A percentile compares a stretch with the other conserved stretches of the same genome.
Conservation (phyloP, 2,329 filamentous ascomycete genomes). For the Neobulgaria alba region DNA sequence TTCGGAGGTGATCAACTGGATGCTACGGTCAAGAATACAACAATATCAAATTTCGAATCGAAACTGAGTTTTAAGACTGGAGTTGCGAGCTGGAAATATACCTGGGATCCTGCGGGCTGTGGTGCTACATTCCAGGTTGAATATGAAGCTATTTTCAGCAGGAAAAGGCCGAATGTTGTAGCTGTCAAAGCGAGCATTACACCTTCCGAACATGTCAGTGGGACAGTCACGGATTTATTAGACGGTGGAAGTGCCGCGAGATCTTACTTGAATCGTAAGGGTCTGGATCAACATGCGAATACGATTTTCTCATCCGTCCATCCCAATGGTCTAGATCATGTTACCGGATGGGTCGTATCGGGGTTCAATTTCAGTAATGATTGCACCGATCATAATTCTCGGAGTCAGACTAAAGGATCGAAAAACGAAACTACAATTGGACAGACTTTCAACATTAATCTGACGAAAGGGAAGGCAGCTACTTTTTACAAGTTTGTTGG, state of each 20-base stretch:
- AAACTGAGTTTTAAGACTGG: slow-evolving; percentile 56
- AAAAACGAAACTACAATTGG: slow-evolving; percentile 56
- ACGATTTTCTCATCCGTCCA: slow-evolving; percentile 58
- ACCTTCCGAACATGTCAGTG: slow-evolving; percentile 42
- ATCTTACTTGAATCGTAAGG: slow-evolving; percentile 49
- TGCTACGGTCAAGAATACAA: slow-evolving; percentile 47
- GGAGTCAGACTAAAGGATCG: slow-evolving; percentile 32
- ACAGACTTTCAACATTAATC: slow-evolving; percentile 45
- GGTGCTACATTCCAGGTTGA: slow-evolving; percentile 45
- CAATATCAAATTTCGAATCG: slow-evolving; percentile 52
- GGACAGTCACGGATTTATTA: slow-evolving; percentile 56
- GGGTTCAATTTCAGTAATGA: slow-evolving; percentile 32
- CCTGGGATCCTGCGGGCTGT: slow-evolving; percentile 48
- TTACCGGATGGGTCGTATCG: slow-evolving; percentile 53
- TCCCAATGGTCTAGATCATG: slow-evolving; percentile 51
- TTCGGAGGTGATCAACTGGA: slow-evolving; percentile 48
- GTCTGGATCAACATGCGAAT: slow-evolving; percentile 38
- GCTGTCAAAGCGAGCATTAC: slow-evolving; percentile 50
- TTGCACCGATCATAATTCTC: slow-evolving; percentile 31
- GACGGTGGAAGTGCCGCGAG: slow-evolving; percentile 62
- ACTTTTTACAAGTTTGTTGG: slow-evolving; percentile 60
- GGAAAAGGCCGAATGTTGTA: slow-evolving; percentile 27
- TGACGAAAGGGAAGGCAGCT: slow-evolving; percentile 44
- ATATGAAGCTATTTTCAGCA: slow-evolving; percentile 51
- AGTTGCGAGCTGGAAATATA: slow-evolving; percentile 54